Evolutionary conservation across 1,139 yeast species (phyloP), one percentile per base, ranked within the genome.

Genomic region (Taphrina communis): DNA sequence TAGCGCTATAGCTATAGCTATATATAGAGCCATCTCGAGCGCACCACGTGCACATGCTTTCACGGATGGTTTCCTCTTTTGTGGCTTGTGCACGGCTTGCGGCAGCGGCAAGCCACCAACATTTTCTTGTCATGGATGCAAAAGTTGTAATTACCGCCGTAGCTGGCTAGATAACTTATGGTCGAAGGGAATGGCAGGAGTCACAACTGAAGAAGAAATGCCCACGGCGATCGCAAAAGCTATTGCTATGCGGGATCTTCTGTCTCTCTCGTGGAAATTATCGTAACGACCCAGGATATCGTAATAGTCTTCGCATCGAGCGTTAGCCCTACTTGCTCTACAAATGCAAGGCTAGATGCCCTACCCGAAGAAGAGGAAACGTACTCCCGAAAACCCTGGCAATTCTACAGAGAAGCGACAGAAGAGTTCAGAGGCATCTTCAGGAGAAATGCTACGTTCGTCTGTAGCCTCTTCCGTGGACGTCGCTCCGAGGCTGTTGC

Each of bases 61-160:
- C 4, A 25, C 31, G 31, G 31, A 4, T 25, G 31, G 4, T 25
- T 25, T 25, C 31, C 19, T n/a, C 19, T 9, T 21, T 50, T 21
- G 53, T 21, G 36, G 53, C 53, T 25, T 25, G 31, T 25, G 31
- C 2, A 25, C 2, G 31, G 31, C 11, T 46, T n/a, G 56, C 58
- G 9, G 8, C 58, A 8, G 53, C 58, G 17, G 6, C 42, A 53
- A 53, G 58, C 58, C 58, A 53, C 58, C 58, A 53, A 53, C n/a
- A 53, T 36, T 53, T 53, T 53, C 58, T 53, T 53, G 58, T 38
- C n/a, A 11, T 21, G 56, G 9, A 36, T 11, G 38, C 42, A 14
- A 39, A 39, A 39, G 42, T 39, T 39, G 31, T 25, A 25, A 25
- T 4, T 25, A 4, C 31, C 4, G 31, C 31, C 4, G 31, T 4